These are phyloP conservation scores for Trichoderma sp. DNA, from an alignment of 2,329 filamentous ascomycete species.

Conservation along the genomic window DNA sequence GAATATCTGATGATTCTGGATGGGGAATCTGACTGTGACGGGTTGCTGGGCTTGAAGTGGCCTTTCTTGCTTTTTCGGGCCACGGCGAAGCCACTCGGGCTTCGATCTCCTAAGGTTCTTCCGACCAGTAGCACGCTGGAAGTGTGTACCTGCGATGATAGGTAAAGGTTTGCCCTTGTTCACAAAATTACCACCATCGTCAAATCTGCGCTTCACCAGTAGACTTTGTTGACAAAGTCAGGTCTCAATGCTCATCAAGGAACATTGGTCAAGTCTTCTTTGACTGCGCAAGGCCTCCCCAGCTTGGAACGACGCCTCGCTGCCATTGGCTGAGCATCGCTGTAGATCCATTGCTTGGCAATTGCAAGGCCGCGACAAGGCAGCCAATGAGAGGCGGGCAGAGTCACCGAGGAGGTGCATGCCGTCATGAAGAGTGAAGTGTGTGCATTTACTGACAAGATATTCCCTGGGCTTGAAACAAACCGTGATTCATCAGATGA, in stretches of 20 bases:
- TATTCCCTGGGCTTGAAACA: background rate
- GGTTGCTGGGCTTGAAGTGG: background rate
- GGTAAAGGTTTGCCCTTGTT: too few relatives aligned
- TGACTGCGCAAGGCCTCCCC: background rate
- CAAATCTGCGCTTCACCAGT: too few relatives aligned
- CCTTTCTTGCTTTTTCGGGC: background rate
- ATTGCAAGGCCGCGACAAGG: background rate
- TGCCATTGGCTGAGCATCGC: background rate
- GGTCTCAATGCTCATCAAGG: too few relatives aligned
- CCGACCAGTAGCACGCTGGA: too few relatives aligned
- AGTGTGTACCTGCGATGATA: too few relatives aligned
- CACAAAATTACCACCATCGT: too few relatives aligned
- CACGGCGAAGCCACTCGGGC: background rate
- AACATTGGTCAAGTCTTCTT: background rate
- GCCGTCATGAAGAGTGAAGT: too few relatives aligned
- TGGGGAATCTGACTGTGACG: constrained; percentile 19
- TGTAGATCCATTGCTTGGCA: background rate
- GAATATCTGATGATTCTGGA: background rate
- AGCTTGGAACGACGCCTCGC: background rate
- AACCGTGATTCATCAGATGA: background rate
- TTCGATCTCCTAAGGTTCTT: background rate
- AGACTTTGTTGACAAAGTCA: too few relatives aligned
- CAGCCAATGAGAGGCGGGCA: background rate
- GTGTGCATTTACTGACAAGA: too few relatives aligned
- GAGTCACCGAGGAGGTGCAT: background rate